Conservation (phyloP, 768 basidiomycete genomes). For the Sporobolomyces phaffii region DNA sequence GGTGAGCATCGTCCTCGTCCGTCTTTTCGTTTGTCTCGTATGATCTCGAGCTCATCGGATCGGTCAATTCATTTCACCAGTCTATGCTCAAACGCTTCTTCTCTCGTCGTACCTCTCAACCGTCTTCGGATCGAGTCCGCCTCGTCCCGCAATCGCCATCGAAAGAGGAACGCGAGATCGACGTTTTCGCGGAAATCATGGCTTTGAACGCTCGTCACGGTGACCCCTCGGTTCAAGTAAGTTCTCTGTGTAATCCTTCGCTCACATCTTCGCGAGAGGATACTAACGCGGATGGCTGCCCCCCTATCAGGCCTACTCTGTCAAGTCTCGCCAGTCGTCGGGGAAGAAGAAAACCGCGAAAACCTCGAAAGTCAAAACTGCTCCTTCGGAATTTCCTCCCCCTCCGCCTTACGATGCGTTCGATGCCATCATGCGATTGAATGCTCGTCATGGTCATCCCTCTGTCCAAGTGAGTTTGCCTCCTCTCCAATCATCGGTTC, state of each 20-base stretch:
- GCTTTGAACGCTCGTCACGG: slow-evolving; percentile 28
- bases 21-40: background rate
- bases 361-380: background rate
- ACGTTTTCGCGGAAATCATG: slow-evolving; percentile 14
- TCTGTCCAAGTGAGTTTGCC: slow-evolving; percentile 14
- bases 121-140: background rate
- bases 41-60: background rate
- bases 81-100: background rate
- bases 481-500: too few species aligned
- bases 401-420: slow-evolving; percentile 6
- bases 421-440: slow-evolving; percentile 11
- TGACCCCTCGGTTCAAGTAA: slow-evolving; percentile 16
- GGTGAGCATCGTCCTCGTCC: background rate
- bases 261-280: background rate
- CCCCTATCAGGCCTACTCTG: background rate
- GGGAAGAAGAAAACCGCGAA: background rate
- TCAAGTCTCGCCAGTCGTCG: background rate
- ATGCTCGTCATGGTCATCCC: slow-evolving; percentile 17
- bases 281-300: background rate
- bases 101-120: background rate
- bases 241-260: background rate
- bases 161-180: too few species aligned
- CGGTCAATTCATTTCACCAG: background rate
- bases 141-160: too few species aligned
- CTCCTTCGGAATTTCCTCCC: background rate